Conservation (phyloP, 2,329 filamentous ascomycete genomes). For the Periglandula ipomoeae region DNA sequence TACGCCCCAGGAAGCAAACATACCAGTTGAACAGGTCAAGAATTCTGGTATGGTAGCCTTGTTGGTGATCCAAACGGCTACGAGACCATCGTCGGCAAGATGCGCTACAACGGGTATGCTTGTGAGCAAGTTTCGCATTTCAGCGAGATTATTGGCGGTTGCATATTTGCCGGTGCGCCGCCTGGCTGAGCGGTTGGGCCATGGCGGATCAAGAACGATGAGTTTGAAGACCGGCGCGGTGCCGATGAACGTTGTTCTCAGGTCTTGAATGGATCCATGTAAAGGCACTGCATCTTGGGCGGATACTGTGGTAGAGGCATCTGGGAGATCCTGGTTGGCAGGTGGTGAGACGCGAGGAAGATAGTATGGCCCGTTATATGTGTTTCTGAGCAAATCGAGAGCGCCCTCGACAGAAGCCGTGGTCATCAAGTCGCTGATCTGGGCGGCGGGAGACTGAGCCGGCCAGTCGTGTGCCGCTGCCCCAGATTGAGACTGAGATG, state of each 20-base stretch:
- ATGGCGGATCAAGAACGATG: slow-evolving; percentile 67
- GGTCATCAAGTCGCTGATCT: slow-evolving; percentile 46
- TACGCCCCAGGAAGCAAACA: slow-evolving; percentile 61
- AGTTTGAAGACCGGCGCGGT: slow-evolving; percentile 51
- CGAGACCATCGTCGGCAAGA: slow-evolving; percentile 44
- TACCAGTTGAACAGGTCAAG: slow-evolving; percentile 37
- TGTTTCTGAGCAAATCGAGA: slow-evolving; percentile 25
- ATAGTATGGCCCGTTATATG: slow-evolving; percentile 35
- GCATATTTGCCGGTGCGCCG: slow-evolving; percentile 44
- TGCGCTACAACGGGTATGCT: slow-evolving; percentile 47
- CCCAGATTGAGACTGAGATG: background rate
- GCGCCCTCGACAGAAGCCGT: slow-evolving; percentile 36
- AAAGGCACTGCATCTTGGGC: slow-evolving; percentile 37
- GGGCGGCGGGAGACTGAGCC: slow-evolving; percentile 32
- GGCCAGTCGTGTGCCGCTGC: slow-evolving; percentile 19
- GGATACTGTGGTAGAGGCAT: background rate
- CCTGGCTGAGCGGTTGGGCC: slow-evolving; percentile 68
- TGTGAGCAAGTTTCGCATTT: slow-evolving; percentile 41
- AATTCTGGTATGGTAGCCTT: slow-evolving; percentile 50
- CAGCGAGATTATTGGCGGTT: slow-evolving; percentile 34
- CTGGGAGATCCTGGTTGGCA: slow-evolving; percentile 2
- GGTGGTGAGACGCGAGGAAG: slow-evolving; percentile 28
- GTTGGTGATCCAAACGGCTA: slow-evolving; percentile 74
- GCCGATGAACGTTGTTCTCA: slow-evolving; percentile 29
- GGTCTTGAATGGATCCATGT: slow-evolving; percentile 36